Evolutionary conservation across 352 stramenopile genomes (phyloP).

Genomic region (Pythium sukuiense): DNA sequence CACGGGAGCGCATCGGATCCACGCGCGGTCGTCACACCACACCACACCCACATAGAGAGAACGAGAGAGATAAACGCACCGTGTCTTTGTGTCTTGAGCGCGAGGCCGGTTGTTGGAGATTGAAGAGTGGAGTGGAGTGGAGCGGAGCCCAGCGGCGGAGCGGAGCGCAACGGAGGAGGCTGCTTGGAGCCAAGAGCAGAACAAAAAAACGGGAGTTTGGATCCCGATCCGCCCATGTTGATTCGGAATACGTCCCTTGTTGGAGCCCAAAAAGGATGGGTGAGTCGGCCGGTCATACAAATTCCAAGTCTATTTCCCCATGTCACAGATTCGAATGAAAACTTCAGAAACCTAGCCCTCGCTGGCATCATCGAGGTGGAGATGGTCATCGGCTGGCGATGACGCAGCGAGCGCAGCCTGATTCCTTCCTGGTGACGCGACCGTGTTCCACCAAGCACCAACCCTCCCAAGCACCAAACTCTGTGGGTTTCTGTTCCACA

Average conservation of each 20-base stretch:
- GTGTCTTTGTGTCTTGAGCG: slow-evolving; percentile 13
- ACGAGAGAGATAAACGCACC: neutral
- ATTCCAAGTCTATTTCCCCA: slow-evolving; percentile 7
- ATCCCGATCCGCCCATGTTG: slow-evolving; percentile 1
- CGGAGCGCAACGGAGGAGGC: neutral
- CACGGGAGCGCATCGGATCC: neutral
- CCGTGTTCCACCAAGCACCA: slow-evolving; percentile 6
- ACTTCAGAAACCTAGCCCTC: slow-evolving; percentile 8
- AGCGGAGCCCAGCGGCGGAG: neutral
- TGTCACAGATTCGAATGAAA: slow-evolving; percentile 19
- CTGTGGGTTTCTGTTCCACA: neutral
- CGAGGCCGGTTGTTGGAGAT: slow-evolving; percentile 19
- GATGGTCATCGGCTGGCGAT: slow-evolving; percentile 7
- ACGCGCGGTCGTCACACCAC: neutral
- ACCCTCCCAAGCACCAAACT: slow-evolving; percentile 22
- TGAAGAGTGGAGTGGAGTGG: slow-evolving; percentile 8
- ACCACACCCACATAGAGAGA: neutral
- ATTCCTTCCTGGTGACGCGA: slow-evolving; percentile 10
- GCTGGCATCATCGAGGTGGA: neutral
- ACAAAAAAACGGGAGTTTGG: slow-evolving; percentile 25
- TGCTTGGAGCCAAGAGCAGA: slow-evolving; percentile 27
- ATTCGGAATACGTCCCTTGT: slow-evolving; percentile 18
- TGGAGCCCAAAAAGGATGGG: slow-evolving; percentile 5
- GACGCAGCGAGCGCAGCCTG: slow-evolving; percentile 17
- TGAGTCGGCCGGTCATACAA: slow-evolving; percentile 10